Conservation (phyloP, 495 filamentous ascomycete genomes). For the Hyaloscypha variabilis region DNA sequence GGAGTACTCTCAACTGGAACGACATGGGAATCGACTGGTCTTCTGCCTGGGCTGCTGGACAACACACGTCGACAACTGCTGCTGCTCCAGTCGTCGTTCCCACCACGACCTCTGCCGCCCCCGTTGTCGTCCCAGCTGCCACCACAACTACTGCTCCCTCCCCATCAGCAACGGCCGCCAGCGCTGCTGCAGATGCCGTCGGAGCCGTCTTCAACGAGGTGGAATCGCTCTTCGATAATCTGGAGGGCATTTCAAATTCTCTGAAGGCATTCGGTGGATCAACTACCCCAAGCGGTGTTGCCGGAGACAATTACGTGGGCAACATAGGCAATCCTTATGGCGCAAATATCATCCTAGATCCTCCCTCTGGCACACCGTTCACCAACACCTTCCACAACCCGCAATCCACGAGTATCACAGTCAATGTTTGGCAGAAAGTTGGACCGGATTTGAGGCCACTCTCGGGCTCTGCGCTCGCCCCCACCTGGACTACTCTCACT, state of each 20-base stretch:
- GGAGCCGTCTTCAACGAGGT: background rate
- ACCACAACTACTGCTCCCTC: conserved; percentile 1
- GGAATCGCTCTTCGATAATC: conserved; percentile 9
- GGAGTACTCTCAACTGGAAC: conserved; percentile 27
- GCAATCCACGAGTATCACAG: no score
- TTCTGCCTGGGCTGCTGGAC: conserved; percentile 26
- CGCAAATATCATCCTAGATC: conserved; percentile 53
- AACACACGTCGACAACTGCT: conserved; percentile 7
- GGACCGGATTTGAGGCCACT: no score
- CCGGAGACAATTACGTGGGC: conserved; percentile 41
- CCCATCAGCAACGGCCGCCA: background rate
- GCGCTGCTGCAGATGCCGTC: background rate
- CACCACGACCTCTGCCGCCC: background rate
- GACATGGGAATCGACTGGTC: conserved; percentile 32
- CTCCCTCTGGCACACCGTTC: conserved; percentile 46
- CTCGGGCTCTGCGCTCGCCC: no score
- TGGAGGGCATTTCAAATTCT: conserved; percentile 24
- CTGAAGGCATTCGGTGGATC: conserved; percentile 20
- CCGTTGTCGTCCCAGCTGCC: conserved; percentile 1
- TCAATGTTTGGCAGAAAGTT: no score
- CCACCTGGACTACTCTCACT: no score
- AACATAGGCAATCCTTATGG: conserved; percentile 56
- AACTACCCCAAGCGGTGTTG: conserved; percentile 34
- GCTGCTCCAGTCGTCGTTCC: conserved; percentile 2
- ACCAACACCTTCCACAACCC: conserved; percentile 51